These are phyloP conservation scores for Cornus suecica DNA, from an alignment of 148 eudicot genomes.

Conservation along the genomic window DNA sequence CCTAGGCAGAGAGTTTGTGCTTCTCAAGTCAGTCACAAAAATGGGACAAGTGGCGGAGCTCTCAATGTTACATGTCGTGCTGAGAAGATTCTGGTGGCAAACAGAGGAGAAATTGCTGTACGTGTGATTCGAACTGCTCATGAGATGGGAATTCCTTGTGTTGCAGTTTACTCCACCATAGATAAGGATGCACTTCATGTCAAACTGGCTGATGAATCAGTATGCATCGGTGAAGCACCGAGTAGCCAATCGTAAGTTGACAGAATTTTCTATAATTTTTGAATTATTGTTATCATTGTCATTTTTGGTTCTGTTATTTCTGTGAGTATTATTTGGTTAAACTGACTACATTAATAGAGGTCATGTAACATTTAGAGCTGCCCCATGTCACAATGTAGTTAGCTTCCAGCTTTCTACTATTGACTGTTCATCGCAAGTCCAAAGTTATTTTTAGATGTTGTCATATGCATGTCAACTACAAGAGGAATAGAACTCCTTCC, in stretches of 20 bases:
- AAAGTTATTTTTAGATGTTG: no score
- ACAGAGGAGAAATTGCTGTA: slow-evolving; percentile 98
- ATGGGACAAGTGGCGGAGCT: slow-evolving; percentile 65
- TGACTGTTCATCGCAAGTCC: no score
- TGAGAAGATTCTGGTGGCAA: slow-evolving; percentile 91
- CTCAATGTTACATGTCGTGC: slow-evolving; percentile 59
- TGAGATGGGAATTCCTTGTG: slow-evolving; percentile 99
- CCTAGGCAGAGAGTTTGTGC: slow-evolving; percentile 49
- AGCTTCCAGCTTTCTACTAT: no score
- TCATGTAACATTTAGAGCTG: no score
- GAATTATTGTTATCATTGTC: background rate
- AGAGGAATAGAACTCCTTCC: background rate
- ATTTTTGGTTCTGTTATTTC: background rate
- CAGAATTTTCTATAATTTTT: background rate
- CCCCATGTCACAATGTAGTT: no score
- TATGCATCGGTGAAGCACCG: slow-evolving; percentile 99
- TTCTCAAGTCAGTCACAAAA: slow-evolving; percentile 38
- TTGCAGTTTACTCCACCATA: slow-evolving; percentile 94
- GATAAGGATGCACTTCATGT: slow-evolving; percentile 98
- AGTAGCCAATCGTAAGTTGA: slow-evolving; percentile 92
- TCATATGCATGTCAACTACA: no score
- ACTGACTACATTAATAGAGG: no score
- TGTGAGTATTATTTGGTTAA: background rate
- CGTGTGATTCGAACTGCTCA: slow-evolving; percentile 97
- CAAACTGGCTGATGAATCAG: slow-evolving; percentile 91